phyloP scores from a whole-genome alignment of 2,329 filamentous ascomycete species.

The Rugonectria rugulosa region DNA sequence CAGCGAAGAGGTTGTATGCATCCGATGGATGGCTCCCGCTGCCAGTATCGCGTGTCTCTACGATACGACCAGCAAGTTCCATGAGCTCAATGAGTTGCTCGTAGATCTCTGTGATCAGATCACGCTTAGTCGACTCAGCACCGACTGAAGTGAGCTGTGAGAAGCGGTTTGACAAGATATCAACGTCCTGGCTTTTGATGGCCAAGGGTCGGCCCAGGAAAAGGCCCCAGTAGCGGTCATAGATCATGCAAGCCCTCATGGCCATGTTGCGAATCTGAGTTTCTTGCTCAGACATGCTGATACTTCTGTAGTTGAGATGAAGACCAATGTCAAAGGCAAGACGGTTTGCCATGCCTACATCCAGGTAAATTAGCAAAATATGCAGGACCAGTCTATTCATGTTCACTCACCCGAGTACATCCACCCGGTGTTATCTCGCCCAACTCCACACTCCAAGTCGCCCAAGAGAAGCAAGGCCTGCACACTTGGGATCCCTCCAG shows the following conservation, averaged over 20 bases:
- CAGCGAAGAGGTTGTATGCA: constrained; percentile 40
- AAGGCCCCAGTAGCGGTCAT: constrained; percentile 64
- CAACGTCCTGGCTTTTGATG: constrained; percentile 61
- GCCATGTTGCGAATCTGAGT: constrained; percentile 58
- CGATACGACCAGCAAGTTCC: constrained; percentile 61
- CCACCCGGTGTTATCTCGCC: constrained; percentile 62
- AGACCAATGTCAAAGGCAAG: constrained; percentile 58
- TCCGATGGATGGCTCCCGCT: constrained; percentile 43
- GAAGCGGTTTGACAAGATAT: constrained; percentile 55
- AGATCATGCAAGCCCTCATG: constrained; percentile 59
- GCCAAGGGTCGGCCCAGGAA: constrained; percentile 61
- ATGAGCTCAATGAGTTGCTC: constrained; percentile 62
- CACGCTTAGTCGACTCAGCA: constrained; percentile 25
- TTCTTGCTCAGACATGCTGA: constrained; percentile 55
- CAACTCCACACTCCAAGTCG: constrained; percentile 61
- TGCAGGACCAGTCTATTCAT: background rate
- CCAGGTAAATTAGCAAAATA: background rate
- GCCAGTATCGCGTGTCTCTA: constrained; percentile 51
- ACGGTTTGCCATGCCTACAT: constrained; percentile 52
- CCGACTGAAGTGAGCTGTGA: constrained; percentile 49
- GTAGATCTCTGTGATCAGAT: constrained; percentile 50
- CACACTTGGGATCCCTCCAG: constrained; percentile 60
- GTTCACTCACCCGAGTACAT: constrained; percentile 56
- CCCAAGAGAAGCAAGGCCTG: constrained; percentile 60
- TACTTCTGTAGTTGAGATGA: constrained; percentile 53